phyloP scores from a whole-genome alignment of 2,329 filamentous ascomycete species.

The Cladosporium cucumerinum region DNA sequence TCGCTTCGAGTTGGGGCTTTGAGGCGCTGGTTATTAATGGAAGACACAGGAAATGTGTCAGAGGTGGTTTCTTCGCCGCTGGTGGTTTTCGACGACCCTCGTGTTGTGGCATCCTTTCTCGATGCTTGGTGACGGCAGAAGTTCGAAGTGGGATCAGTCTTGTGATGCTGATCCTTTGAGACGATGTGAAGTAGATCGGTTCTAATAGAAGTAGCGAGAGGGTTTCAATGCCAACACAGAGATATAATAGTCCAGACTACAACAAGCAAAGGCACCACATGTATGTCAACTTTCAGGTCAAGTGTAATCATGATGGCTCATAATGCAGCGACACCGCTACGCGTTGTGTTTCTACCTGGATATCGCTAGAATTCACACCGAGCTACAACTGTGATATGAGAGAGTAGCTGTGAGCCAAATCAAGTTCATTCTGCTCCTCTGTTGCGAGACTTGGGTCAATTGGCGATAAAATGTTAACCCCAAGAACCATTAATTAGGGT shows the following conservation, averaged over 20 bases:
- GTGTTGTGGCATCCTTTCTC: neutral
- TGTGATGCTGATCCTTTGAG: neutral
- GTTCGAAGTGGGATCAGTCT: neutral
- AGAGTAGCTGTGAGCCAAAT: neutral
- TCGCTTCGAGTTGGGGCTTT: constrained; percentile 61
- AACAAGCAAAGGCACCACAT: neutral
- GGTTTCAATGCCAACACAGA: neutral
- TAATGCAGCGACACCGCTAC: neutral
- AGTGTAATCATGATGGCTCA: neutral
- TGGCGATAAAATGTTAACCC: neutral
- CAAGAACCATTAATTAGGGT: neutral
- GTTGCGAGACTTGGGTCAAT: neutral
- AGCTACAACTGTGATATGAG: neutral
- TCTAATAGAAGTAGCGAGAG: neutral
- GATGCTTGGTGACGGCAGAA: neutral
- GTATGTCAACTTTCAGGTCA: neutral
- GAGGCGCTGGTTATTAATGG: constrained; percentile 64
- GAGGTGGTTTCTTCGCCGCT: constrained; percentile 38
- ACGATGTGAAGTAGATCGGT: neutral
- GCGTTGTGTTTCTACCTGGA: neutral
- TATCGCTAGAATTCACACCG: neutral
- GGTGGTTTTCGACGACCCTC: constrained; percentile 20
- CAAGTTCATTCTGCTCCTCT: neutral
- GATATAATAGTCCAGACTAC: neutral
- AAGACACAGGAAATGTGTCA: constrained; percentile 74